Evolutionary conservation across 768 basidiomycete species (phyloP).

Genomic region (Lentinula boryana): DNA sequence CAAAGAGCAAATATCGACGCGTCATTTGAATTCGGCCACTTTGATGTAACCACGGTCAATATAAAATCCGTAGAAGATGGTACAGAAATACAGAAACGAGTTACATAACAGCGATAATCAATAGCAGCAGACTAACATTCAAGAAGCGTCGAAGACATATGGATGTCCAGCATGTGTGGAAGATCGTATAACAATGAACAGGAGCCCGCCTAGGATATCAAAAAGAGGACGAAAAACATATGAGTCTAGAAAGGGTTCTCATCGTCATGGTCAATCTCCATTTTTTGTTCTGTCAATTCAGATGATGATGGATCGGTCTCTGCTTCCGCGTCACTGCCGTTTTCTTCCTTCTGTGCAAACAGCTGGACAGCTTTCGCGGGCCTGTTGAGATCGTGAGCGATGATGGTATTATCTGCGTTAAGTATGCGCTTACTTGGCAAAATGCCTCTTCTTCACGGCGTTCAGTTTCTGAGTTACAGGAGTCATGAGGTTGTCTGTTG

Average conservation of each 20-base stretch:
- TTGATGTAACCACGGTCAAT: not conserved
- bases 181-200: not conserved
- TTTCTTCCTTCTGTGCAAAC: slow-evolving; percentile 44
- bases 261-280: slow-evolving; percentile 43
- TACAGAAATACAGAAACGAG: slow-evolving; percentile 13
- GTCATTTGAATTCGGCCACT: not conserved
- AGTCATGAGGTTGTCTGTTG: slow-evolving; percentile 93
- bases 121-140: not conserved
- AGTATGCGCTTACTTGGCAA: slow-evolving; percentile 59
- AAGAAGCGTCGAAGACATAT: not conserved
- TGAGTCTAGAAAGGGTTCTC: slow-evolving; percentile 65
- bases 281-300: slow-evolving; percentile 19
- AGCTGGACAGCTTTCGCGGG: slow-evolving; percentile 58
- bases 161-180: not conserved
- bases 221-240: slow-evolving; percentile 16
- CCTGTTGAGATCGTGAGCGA: slow-evolving; percentile 26
- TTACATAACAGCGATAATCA: slow-evolving; percentile 17
- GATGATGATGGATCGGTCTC: slow-evolving; percentile 16
- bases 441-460: slow-evolving; percentile 90
- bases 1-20: not conserved
- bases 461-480: slow-evolving; percentile 90
- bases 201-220: slow-evolving; percentile 15
- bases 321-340: slow-evolving; percentile 28
- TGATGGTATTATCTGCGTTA: not conserved
- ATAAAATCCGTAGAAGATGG: not conserved